phyloP scores from a whole-genome alignment of 2,329 filamentous ascomycete genomes.

The Penicillium paneum region DNA sequence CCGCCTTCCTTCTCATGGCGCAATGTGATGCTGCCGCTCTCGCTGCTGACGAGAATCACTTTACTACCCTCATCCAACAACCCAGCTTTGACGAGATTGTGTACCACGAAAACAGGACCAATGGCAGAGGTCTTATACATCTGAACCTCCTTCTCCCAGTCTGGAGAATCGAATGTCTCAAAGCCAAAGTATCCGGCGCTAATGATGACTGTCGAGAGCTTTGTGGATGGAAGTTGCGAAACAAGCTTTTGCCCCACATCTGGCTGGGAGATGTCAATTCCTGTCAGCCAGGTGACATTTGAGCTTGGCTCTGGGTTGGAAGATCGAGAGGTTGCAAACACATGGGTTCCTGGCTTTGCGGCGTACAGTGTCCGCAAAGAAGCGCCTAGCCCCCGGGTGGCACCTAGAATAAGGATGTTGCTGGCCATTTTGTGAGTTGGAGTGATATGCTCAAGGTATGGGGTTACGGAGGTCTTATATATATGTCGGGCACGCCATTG shows the following conservation, averaged over 20 bases:
- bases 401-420: constrained; percentile 62
- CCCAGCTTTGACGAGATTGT: constrained; percentile 57
- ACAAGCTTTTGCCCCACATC: constrained; percentile 51
- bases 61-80: constrained; percentile 55
- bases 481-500: constrained; percentile 2
- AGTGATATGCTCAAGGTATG: background rate
- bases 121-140: constrained; percentile 69
- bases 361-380: constrained; percentile 60
- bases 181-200: constrained; percentile 67
- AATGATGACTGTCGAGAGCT: constrained; percentile 58
- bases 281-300: constrained; percentile 55
- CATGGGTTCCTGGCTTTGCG: constrained; percentile 44
- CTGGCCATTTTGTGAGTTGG: constrained; percentile 27
- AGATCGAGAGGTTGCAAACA: constrained; percentile 61
- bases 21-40: constrained; percentile 66
- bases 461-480: background rate
- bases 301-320: constrained; percentile 42
- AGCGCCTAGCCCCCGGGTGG: constrained; percentile 65
- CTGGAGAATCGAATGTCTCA: constrained; percentile 62
- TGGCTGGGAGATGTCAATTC: constrained; percentile 54
- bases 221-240: constrained; percentile 47
- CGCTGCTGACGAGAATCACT: constrained; percentile 68
- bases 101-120: constrained; percentile 64
- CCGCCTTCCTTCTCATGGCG: constrained; percentile 68
- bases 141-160: constrained; percentile 63